A percentile compares a stretch with the other conserved stretches of the same genome.
These are phyloP conservation scores for Blastosporella zonata DNA, from an alignment of 1,284 basidiomycete species.

Conservation along the genomic window DNA sequence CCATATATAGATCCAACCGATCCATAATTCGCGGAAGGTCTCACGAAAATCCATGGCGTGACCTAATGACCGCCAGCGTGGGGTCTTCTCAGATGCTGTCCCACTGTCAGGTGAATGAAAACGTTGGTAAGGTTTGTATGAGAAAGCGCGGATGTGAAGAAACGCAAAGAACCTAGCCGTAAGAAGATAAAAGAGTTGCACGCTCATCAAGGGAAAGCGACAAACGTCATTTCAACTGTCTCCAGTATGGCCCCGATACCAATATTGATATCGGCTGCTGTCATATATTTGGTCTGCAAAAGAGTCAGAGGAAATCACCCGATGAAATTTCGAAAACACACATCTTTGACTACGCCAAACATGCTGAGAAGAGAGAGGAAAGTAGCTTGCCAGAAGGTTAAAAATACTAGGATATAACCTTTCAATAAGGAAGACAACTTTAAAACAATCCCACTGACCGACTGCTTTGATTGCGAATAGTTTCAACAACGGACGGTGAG, in stretches of 20 bases:
- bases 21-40: slow-evolving; percentile 57
- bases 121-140: slow-evolving; percentile 61
- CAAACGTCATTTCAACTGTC: slow-evolving; percentile 76
- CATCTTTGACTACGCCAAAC: slow-evolving; percentile 65
- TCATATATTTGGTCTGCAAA: slow-evolving; percentile 60
- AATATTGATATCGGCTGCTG: slow-evolving; percentile 71
- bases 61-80: slow-evolving; percentile 50
- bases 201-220: slow-evolving; percentile 15
- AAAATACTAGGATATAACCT: slow-evolving; percentile 50
- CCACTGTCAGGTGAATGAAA: slow-evolving; percentile 26
- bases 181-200: not conserved
- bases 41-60: slow-evolving; percentile 70
- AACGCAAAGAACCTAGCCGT: slow-evolving; percentile 57
- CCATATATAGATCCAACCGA: slow-evolving; percentile 53
- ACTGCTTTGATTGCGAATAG: slow-evolving; percentile 74
- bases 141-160: slow-evolving; percentile 73
- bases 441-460: slow-evolving; percentile 32
- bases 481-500: slow-evolving; percentile 67
- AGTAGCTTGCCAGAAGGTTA: slow-evolving; percentile 79
- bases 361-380: slow-evolving; percentile 59
- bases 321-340: slow-evolving; percentile 29
- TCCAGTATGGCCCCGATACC: slow-evolving; percentile 69
- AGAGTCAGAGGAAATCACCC: not conserved
- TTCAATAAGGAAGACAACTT: not conserved
- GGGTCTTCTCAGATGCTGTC: slow-evolving; percentile 37